These are phyloP conservation scores for Handroanthus guayacan DNA, from an alignment of 257 asterid genomes.

Conservation along the genomic window DNA sequence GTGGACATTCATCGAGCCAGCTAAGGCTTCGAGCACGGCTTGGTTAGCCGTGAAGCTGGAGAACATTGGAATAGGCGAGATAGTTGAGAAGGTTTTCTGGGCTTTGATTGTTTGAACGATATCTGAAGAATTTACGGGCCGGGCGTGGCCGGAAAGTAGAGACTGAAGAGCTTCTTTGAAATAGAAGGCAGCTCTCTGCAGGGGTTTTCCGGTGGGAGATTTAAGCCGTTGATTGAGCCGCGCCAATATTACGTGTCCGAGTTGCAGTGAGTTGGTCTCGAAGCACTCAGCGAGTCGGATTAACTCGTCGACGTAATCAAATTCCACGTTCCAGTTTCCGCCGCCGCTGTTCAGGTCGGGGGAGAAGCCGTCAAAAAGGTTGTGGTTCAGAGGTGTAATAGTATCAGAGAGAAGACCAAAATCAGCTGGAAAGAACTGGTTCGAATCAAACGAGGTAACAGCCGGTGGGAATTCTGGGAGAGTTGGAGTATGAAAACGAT, in stretches of 20 bases:
- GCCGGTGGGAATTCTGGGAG: slow-evolving; percentile 53
- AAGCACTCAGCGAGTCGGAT: slow-evolving; percentile 90
- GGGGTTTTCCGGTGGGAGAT: slow-evolving; percentile 71
- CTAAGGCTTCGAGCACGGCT: slow-evolving; percentile 71
- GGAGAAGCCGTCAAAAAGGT: slow-evolving; percentile 38
- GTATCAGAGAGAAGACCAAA: slow-evolving; percentile 53
- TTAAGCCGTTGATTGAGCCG: slow-evolving; percentile 82
- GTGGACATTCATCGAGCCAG: slow-evolving; percentile 57
- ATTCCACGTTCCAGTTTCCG: slow-evolving; percentile 54
- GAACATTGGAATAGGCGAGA: slow-evolving; percentile 75
- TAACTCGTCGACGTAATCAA: slow-evolving; percentile 80
- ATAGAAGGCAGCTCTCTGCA: slow-evolving; percentile 87
- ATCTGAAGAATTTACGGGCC: slow-evolving; percentile 54
- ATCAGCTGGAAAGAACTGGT: slow-evolving; percentile 53
- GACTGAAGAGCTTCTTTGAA: slow-evolving; percentile 95
- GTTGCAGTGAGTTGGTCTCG: slow-evolving; percentile 83
- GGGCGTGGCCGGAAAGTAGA: slow-evolving; percentile 68
- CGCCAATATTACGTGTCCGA: slow-evolving; percentile 76
- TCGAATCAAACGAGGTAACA: slow-evolving; percentile 50
- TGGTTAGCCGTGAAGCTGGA: slow-evolving; percentile 82
- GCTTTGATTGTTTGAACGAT: slow-evolving; percentile 80
- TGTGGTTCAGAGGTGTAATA: slow-evolving; percentile 23
- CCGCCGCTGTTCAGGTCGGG: slow-evolving; percentile 28
- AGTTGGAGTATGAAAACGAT: slow-evolving; percentile 37
- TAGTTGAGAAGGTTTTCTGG: slow-evolving; percentile 65